Base-by-base conservation (phyloP, 1,284 basidiomycete species). In the Athelia psychrophila region DNA sequence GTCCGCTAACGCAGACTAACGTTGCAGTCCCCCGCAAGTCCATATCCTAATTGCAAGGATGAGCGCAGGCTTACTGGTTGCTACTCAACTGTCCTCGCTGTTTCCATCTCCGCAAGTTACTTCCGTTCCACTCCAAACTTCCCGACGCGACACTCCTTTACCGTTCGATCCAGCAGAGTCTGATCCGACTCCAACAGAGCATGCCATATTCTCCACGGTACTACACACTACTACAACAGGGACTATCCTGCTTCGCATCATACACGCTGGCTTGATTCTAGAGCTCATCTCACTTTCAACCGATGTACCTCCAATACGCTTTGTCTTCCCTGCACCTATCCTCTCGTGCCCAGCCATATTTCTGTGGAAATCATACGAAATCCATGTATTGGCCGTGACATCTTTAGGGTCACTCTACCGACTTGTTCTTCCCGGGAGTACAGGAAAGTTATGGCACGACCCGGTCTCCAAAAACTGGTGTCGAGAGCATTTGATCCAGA, bases 241-340 rank as follows among this genome's bases (percentile, higher is more conserved):
- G 12, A 78, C 83, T 45, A 76, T 94, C 52, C 77, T 94, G 46
- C 72, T 88, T 47, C 86, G 93, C 58, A 78, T 91, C 44, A 75
- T 93, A 48, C 84, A 91, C 60, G 84, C 81, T 50, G 88, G 88
- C 18, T 71, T 86, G 55, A 83, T 89, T 45, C 70, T 94, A 33
- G 91, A 95, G 62, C 81, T 95, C 33, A 66, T 86, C 27, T 86
- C 89, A 2, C 73, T 94, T 42, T 82, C 86, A 1, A 78, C 77
- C 3, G 74, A 81, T 56, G 69, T 83, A 3, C 71, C 79, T 40
- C 83, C 86, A 12, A 74, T 93, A 54, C 84, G 91, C 49, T 84
- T 95, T 61, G 75, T 88, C 56, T 91, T 94, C 58, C 89, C 92
- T 23, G 81, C 86, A 18, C 64, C 77, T n/a, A 70, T 95, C 35